phyloP scores from a whole-genome alignment of 176 grass and related monocot species.

The Triticum dicoccoides region DNA sequence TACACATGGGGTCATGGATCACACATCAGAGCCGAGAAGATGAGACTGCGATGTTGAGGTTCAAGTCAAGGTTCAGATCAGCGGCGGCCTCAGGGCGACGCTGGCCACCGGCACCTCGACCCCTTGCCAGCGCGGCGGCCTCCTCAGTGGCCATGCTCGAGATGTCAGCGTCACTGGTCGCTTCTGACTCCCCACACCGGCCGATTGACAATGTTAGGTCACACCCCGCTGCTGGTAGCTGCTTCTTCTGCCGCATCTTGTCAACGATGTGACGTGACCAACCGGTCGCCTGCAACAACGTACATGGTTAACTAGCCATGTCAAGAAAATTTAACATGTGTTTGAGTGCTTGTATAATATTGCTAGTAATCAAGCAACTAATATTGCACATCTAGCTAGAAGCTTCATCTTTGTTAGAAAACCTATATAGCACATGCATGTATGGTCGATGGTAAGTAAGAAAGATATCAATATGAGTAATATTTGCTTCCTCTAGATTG shows the following conservation, averaged over 20 bases:
- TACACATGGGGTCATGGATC: neutral
- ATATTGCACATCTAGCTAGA: too few species aligned
- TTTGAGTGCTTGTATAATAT: neutral
- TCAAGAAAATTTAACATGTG: neutral
- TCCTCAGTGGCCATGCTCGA: conserved; percentile 44
- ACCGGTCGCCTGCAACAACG: neutral
- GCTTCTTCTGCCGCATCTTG: neutral
- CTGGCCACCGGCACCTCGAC: neutral
- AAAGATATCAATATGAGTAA: neutral
- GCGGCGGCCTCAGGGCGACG: neutral
- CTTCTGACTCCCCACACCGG: neutral
- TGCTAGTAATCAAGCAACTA: too few species aligned
- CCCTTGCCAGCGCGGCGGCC: neutral
- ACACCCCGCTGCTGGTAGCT: neutral
- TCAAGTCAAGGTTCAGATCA: conserved; percentile 19
- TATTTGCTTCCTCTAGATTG: neutral
- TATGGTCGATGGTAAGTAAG: neutral
- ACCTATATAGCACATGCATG: neutral
- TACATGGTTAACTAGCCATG: neutral
- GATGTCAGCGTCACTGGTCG: conserved; percentile 29
- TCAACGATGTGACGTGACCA: neutral
- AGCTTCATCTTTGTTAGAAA: neutral
- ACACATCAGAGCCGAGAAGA: conserved; percentile 47
- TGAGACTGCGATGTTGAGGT: conserved; percentile 62
- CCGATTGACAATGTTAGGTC: conserved; percentile 47